phyloP scores from a whole-genome alignment of 1,284 basidiomycete species.

The Ustilago cynodontis region DNA sequence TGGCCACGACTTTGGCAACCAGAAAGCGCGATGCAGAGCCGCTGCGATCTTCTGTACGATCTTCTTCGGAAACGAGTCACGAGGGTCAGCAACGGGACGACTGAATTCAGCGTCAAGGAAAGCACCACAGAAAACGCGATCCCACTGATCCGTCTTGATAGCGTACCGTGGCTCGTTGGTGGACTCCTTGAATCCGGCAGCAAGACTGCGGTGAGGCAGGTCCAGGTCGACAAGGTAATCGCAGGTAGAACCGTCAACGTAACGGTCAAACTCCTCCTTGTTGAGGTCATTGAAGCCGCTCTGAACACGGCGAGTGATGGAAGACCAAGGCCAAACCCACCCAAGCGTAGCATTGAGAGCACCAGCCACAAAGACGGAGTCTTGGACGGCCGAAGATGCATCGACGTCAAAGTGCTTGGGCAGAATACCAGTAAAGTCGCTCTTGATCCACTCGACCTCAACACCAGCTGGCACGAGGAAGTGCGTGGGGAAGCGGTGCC shows the following conservation, averaged over 20 bases:
- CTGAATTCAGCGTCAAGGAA: slow-evolving; percentile 64
- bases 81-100: slow-evolving; percentile 26
- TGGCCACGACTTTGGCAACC: slow-evolving; percentile 53
- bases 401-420: slow-evolving; percentile 79
- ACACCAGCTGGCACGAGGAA: slow-evolving; percentile 88
- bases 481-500: slow-evolving; percentile 92
- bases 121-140: slow-evolving; percentile 49
- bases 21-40: slow-evolving; percentile 55
- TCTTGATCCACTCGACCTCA: slow-evolving; percentile 86
- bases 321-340: slow-evolving; percentile 62
- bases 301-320: slow-evolving; percentile 77
- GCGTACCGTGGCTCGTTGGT: slow-evolving; percentile 54
- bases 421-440: slow-evolving; percentile 87
- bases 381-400: slow-evolving; percentile 14
- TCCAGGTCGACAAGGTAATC: slow-evolving; percentile 66
- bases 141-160: slow-evolving; percentile 37
- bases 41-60: slow-evolving; percentile 16
- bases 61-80: slow-evolving; percentile 10
- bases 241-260: slow-evolving; percentile 74
- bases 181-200: slow-evolving; percentile 9
- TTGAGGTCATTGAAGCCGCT: slow-evolving; percentile 88
- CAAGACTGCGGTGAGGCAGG: slow-evolving; percentile 39
- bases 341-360: slow-evolving; percentile 71
- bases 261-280: slow-evolving; percentile 80
- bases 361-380: background rate